Percentiles rank a stretch among this genome's conserved stretches.
Conservation (phyloP, 2,329 filamentous ascomycete species). For the Claviceps fusiformis region DNA sequence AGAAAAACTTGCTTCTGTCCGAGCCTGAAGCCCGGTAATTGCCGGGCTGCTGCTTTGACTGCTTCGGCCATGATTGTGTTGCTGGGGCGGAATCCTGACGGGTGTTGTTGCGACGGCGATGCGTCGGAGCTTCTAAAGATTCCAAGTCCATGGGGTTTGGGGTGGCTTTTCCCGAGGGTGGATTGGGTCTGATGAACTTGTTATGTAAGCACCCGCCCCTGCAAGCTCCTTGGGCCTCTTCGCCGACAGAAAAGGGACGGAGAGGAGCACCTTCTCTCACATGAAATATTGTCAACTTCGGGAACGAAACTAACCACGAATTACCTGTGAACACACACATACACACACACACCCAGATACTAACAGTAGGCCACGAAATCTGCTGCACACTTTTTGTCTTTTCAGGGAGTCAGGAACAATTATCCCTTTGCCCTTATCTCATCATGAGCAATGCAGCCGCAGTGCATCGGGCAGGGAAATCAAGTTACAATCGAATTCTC, state of each 20-base stretch:
- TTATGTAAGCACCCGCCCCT: slow-evolving; percentile 5
- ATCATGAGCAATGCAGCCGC: neutral
- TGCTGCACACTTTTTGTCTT: too few relatives aligned
- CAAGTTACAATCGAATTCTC: neutral
- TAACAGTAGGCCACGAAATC: too few relatives aligned
- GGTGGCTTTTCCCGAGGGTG: neutral
- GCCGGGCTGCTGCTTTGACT: slow-evolving; percentile 24
- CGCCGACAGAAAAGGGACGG: too few relatives aligned
- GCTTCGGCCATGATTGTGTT: slow-evolving; percentile 25
- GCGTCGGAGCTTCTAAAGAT: slow-evolving; percentile 3
- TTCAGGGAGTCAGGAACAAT: too few relatives aligned
- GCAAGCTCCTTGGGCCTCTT: too few relatives aligned
- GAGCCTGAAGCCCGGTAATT: slow-evolving; percentile 30
- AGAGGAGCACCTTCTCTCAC: too few relatives aligned
- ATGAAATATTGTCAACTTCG: too few relatives aligned
- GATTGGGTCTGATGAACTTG: neutral
- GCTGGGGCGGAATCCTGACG: slow-evolving; percentile 5
- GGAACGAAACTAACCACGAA: too few relatives aligned
- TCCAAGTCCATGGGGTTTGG: neutral
- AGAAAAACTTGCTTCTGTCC: slow-evolving; percentile 43
- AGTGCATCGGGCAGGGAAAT: neutral
- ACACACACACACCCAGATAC: too few relatives aligned
- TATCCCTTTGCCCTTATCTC: neutral
- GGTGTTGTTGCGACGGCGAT: slow-evolving; percentile 10
- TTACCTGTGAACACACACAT: too few relatives aligned